phyloP scores from a whole-genome alignment of 768 basidiomycete genomes.

The Coprinopsis cinerea region DNA sequence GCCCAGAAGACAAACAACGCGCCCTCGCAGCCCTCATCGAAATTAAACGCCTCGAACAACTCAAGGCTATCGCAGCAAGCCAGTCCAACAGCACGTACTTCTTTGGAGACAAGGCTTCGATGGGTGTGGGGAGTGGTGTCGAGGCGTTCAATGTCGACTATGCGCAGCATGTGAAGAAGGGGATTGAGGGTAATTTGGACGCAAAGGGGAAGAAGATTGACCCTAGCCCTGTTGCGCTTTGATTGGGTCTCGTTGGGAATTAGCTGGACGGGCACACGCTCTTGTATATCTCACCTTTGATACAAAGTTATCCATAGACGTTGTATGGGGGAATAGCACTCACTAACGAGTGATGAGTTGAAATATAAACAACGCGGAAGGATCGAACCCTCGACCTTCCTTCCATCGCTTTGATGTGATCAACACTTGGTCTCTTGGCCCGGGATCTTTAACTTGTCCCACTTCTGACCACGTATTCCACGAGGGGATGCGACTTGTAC shows the following conservation, averaged over 20 bases:
- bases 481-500: not conserved
- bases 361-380: no score
- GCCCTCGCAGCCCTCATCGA: constrained; percentile 42
- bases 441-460: no score
- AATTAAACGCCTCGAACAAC: constrained; percentile 45
- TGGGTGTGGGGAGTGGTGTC: constrained; percentile 20
- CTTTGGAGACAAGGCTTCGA: constrained; percentile 39
- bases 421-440: no score
- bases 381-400: no score
- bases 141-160: constrained; percentile 46
- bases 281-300: no score
- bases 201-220: not conserved
- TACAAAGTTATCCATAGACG: no score
- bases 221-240: not conserved
- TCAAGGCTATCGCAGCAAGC: constrained; percentile 45
- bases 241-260: no score
- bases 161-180: constrained; percentile 36
- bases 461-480: no score
- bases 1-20: constrained; percentile 29
- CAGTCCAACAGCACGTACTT: constrained; percentile 52
- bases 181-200: not conserved
- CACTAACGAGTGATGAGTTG: no score
- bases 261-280: no score
- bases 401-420: no score
- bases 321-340: no score